phyloP scores from a whole-genome alignment of 2,329 filamentous ascomycete genomes.

The Pseudonectria buxi region DNA sequence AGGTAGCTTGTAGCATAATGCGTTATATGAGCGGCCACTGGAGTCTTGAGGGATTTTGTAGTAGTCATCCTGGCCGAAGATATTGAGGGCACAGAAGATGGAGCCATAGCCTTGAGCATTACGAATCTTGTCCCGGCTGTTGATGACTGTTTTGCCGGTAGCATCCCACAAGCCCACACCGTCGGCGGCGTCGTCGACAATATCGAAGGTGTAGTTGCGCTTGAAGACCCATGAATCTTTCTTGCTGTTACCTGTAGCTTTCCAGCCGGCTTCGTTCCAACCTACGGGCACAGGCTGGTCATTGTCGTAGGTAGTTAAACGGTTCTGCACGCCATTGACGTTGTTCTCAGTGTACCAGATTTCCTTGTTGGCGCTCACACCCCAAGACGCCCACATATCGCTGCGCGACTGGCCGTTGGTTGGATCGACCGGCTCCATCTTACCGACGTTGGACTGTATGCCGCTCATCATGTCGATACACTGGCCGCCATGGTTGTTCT shows the following conservation, averaged over 20 bases:
- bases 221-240: constrained; percentile 1
- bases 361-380: not conserved
- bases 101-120: not conserved
- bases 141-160: not conserved
- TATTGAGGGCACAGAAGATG: constrained; percentile 5
- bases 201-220: constrained; percentile 1
- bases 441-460: constrained; percentile 1
- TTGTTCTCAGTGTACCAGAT: not conserved
- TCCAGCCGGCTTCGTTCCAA: not conserved
- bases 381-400: constrained; percentile 2
- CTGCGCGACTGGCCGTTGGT: not conserved
- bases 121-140: not conserved
- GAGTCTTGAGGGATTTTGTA: not conserved
- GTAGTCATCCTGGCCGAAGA: constrained; percentile 3
- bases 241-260: not conserved
- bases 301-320: not conserved
- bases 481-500: constrained; percentile 2
- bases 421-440: not conserved
- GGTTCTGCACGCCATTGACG: not conserved
- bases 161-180: constrained; percentile 1
- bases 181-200: not conserved
- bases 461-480: constrained; percentile 3
- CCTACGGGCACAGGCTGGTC: not conserved
- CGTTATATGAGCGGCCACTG: not conserved
- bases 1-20: not conserved